Evolutionary conservation across 140 eudicot genomes (phyloP).

Genomic region (Anethum foeniculum): DNA sequence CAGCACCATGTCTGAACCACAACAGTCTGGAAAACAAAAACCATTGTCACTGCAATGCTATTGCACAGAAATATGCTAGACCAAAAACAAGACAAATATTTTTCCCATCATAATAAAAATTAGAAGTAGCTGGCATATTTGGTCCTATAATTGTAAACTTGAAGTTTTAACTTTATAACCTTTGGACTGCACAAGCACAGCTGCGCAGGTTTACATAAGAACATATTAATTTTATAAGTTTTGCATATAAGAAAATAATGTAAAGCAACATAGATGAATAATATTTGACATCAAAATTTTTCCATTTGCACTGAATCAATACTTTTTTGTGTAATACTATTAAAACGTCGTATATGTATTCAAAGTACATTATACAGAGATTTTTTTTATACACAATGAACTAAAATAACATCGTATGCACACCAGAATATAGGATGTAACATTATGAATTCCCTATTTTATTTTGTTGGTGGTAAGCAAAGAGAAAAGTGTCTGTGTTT

Average conservation of each 20-base stretch:
- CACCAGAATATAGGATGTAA: background rate
- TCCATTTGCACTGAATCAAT: background rate
- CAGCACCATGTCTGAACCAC: constrained; percentile 78
- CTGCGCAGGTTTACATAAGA: background rate
- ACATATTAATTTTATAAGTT: background rate
- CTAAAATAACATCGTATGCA: background rate
- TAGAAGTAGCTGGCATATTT: background rate
- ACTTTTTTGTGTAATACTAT: background rate
- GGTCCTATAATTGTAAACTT: background rate
- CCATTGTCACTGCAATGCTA: constrained; percentile 2
- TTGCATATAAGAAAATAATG: background rate
- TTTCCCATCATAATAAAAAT: background rate
- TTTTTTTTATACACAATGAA: background rate
- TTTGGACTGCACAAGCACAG: background rate
- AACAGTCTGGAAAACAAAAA: constrained; percentile 54
- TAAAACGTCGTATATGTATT: background rate
- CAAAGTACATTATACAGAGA: background rate
- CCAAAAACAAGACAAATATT: background rate
- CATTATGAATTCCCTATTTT: background rate
- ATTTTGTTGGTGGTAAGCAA: background rate
- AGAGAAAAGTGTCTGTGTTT: background rate
- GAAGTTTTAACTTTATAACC: background rate
- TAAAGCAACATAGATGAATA: background rate
- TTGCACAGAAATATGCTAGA: background rate
- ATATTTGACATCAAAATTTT: background rate